phyloP scores from a whole-genome alignment of 164 flowering plant species.

The Sedum album region DNA sequence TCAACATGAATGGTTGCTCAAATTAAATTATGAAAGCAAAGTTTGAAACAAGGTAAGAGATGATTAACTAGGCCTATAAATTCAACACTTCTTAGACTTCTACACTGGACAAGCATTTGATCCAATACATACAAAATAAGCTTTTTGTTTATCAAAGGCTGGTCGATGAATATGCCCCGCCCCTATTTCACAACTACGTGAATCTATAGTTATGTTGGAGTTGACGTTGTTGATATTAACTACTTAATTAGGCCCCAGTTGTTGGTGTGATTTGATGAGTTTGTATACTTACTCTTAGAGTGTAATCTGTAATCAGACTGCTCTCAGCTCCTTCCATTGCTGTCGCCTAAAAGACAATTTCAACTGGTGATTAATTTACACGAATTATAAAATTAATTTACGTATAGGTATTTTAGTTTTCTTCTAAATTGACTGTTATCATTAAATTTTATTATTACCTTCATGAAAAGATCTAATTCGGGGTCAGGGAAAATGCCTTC shows the following conservation, averaged over 20 bases:
- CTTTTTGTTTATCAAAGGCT: neutral
- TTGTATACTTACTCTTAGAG: conserved; percentile 52
- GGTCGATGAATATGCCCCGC: neutral
- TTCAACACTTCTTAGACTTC: neutral
- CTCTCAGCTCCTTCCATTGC: conserved; percentile 80
- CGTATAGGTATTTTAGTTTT: neutral
- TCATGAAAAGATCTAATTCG: conserved; percentile 93
- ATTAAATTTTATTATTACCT: conserved; percentile 35
- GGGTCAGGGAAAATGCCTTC: conserved; percentile 84
- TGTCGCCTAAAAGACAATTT: conserved; percentile 44
- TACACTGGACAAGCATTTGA: neutral
- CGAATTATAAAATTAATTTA: neutral
- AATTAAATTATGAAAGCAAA: neutral
- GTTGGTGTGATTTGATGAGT: neutral
- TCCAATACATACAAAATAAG: neutral
- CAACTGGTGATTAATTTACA: neutral
- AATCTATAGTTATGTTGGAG: conserved; percentile 1
- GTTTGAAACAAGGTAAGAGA: neutral
- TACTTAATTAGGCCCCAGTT: neutral
- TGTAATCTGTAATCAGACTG: conserved; percentile 88
- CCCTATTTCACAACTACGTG: neutral
- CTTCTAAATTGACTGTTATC: neutral
- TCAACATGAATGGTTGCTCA: neutral
- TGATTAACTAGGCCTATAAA: neutral
- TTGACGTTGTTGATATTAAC: neutral